These are phyloP conservation scores for Metschnikowia aberdeeniae DNA, from an alignment of 805 yeast species.

Conservation along the genomic window DNA sequence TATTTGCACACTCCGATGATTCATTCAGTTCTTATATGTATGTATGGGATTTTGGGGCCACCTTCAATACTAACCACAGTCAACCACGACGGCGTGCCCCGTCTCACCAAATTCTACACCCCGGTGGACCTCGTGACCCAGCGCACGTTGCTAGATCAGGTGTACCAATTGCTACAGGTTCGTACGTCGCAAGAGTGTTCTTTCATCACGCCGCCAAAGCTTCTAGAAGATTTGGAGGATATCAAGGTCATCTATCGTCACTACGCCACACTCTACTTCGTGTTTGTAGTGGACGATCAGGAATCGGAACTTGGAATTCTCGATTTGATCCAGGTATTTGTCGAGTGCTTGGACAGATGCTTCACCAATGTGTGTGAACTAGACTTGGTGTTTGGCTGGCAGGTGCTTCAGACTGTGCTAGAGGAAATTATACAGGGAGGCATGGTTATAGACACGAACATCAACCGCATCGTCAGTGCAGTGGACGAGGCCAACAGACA, in stretches of 20 bases:
- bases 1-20: slow-evolving; percentile 52
- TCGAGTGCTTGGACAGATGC: slow-evolving; percentile 88
- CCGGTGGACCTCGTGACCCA: slow-evolving; percentile 86
- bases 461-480: slow-evolving; percentile 72
- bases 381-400: slow-evolving; percentile 98
- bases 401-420: slow-evolving; percentile 83
- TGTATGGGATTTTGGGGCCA: slow-evolving; percentile 23
- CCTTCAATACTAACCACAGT: slow-evolving; percentile 42
- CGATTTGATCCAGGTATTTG: slow-evolving; percentile 94
- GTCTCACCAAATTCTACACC: slow-evolving; percentile 86
- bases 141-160: slow-evolving; percentile 73
- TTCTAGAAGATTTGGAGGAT: slow-evolving; percentile 63
- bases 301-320: slow-evolving; percentile 92
- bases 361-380: slow-evolving; percentile 92
- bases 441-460: slow-evolving; percentile 93
- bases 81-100: slow-evolving; percentile 85
- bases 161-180: slow-evolving; percentile 67
- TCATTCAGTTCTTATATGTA: slow-evolving; percentile 80
- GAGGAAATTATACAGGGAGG: slow-evolving; percentile 97
- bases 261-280: slow-evolving; percentile 94
- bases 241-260: slow-evolving; percentile 89
- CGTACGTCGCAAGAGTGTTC: slow-evolving; percentile 79
- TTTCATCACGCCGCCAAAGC: slow-evolving; percentile 84
- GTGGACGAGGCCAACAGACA: slow-evolving; percentile 69
- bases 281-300: slow-evolving; percentile 92